Evolutionary conservation across 148 eudicot genomes (phyloP).

Genomic region (Suaeda aralocaspica): DNA sequence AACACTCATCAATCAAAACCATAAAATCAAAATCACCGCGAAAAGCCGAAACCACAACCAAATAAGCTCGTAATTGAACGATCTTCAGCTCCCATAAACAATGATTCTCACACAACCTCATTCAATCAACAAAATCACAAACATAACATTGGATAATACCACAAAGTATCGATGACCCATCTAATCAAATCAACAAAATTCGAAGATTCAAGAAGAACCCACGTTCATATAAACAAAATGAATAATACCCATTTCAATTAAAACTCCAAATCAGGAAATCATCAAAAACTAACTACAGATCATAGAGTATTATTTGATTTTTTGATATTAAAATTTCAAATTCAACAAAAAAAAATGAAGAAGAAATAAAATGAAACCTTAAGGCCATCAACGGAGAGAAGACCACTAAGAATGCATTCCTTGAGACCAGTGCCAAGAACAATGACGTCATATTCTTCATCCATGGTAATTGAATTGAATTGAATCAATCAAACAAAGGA

Average conservation of each 20-base stretch:
- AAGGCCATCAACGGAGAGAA: conserved; percentile 58
- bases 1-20: too few relatives aligned
- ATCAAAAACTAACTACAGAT: neutral
- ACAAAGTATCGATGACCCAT: neutral
- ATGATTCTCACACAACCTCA: neutral
- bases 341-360: neutral
- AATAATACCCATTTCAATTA: conserved; percentile 16
- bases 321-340: neutral
- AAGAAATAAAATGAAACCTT: conserved; percentile 29
- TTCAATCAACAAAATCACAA: neutral
- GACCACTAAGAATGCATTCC: conserved; percentile 62
- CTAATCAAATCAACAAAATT: neutral
- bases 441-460: conserved; percentile 56
- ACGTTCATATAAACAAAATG: neutral
- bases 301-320: neutral
- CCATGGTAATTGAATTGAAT: conserved; percentile 32
- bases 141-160: neutral
- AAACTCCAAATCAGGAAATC: conserved; percentile 12
- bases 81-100: neutral
- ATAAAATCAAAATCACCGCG: too few relatives aligned
- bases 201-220: neutral
- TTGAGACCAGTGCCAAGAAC: conserved; percentile 60
- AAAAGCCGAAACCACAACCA: too few relatives aligned
- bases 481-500: conserved; percentile 7
- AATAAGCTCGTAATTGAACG: neutral